Evolutionary conservation across 2,329 filamentous ascomycete species (phyloP).

Genomic region (Diaporthe eres): DNA sequence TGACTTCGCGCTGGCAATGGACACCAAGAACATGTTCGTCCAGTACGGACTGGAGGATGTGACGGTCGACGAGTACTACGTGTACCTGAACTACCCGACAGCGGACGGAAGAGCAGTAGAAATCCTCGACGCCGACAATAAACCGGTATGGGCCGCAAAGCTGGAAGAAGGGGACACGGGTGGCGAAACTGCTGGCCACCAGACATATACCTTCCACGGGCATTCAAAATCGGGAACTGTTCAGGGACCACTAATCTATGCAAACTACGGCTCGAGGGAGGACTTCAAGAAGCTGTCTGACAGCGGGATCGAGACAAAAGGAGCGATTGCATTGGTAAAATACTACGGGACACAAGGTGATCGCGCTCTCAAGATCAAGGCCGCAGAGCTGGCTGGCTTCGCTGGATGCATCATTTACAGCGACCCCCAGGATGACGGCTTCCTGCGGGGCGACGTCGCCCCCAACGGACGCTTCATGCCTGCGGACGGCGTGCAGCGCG

Average conservation of each 20-base stretch:
- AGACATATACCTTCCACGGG: constrained; percentile 88
- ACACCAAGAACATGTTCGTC: constrained; percentile 83
- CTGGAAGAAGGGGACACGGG: constrained; percentile 86
- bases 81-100: constrained; percentile 93
- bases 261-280: constrained; percentile 88
- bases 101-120: constrained; percentile 83
- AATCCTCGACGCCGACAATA: constrained; percentile 78
- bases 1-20: constrained; percentile 87
- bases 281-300: constrained; percentile 84
- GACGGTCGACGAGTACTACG: constrained; percentile 82
- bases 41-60: constrained; percentile 82
- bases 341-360: constrained; percentile 83
- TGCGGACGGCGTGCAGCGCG: constrained; percentile 85
- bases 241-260: constrained; percentile 88
- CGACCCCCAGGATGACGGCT: constrained; percentile 89
- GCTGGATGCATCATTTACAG: constrained; percentile 93
- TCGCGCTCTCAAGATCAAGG: constrained; percentile 86
- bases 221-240: constrained; percentile 90
- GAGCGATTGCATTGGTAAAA: constrained; percentile 86
- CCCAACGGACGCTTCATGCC: constrained; percentile 87
- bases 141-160: constrained; percentile 80
- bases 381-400: constrained; percentile 88
- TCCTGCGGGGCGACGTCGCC: constrained; percentile 78
- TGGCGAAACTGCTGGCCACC: constrained; percentile 71
- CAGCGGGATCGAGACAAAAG: constrained; percentile 79